Base-by-base conservation (phyloP, 1,284 basidiomycete genomes). In the Bjerkandera adusta region DNA sequence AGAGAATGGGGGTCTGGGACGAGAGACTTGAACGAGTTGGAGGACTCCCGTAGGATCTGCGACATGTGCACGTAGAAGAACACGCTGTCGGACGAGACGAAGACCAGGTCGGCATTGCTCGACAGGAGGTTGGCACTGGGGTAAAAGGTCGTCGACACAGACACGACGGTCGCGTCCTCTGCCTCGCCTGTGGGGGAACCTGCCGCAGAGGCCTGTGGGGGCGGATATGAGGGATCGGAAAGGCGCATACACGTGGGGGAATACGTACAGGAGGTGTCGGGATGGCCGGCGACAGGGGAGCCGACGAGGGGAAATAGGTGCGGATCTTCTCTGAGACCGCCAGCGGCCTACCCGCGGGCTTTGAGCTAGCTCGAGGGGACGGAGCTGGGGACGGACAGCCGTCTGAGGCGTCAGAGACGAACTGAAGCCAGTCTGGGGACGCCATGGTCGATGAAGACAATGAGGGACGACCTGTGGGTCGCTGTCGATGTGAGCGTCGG, bases 121-220 rank as follows among this genome's bases (percentile, higher is more conserved):
- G 75, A 55, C 29, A 77, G 70, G 49, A 76, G 75, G 40, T 79
- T 76, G 6, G 85, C 79, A 25, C 75, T 79, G 3, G 86, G 85
- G 59, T 76, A 83, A 66, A 90, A 90, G 0, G 85, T 85, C 16
- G 87, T 89, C 12, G 87, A 89, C 33, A 90, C 79, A 1, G 85
- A 88, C 50, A 89, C 81, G 45, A 85, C 65, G 5, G 69, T 60
- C 43, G 66, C 51, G 11, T 57, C 68, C 53, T 29, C 34, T 65
- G 65, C 35, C 50, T 67, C 55, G n/a, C 61, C 64, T 10, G 69
- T 65, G 4, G 69, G 63, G 0, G 72, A 64, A 33, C 27, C n/a
- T 30, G 27, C 27, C 27, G n/a, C 8, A 30, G 27, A 30, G 27
- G 27, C 8, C 27, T 30, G 27, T 30, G 27, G 27, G 8, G 27